Evolutionary conservation across 352 stramenopile species (phyloP).

Genomic region (Pilasporangium apinafurcum): DNA sequence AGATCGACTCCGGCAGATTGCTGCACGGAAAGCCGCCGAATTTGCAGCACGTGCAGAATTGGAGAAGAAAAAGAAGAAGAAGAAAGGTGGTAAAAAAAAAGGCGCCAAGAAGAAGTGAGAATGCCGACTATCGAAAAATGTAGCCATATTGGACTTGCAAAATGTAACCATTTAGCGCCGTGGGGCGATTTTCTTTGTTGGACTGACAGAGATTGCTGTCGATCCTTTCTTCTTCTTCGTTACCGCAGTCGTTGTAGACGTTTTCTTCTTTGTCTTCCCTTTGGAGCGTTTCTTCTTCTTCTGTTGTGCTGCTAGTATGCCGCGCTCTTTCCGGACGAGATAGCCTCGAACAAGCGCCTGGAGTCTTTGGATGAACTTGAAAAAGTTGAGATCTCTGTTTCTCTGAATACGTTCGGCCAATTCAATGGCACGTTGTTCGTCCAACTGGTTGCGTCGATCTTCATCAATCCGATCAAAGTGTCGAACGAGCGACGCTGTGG

Average conservation of each 20-base stretch:
- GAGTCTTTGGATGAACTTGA: slow-evolving; percentile 41
- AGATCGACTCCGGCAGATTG: slow-evolving; percentile 56
- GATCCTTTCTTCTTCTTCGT: slow-evolving; percentile 12
- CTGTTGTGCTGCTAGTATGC: slow-evolving; percentile 15
- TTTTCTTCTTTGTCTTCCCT: slow-evolving; percentile 17
- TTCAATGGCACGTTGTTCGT: slow-evolving; percentile 33
- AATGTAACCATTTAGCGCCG: no score
- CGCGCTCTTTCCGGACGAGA: slow-evolving; percentile 22
- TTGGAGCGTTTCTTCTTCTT: slow-evolving; percentile 14
- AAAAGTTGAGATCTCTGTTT: slow-evolving; percentile 37
- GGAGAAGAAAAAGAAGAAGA: slow-evolving; percentile 84
- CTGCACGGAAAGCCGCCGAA: slow-evolving; percentile 62
- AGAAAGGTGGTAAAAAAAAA: slow-evolving; percentile 61
- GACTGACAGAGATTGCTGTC: no score
- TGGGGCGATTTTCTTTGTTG: no score
- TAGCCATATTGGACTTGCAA: no score
- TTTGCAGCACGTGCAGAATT: slow-evolving; percentile 66
- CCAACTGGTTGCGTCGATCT: slow-evolving; percentile 40
- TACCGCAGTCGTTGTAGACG: slow-evolving; percentile 7
- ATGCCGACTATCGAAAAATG: no score
- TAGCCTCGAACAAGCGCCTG: slow-evolving; percentile 60
- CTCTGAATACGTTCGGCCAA: slow-evolving; percentile 15
- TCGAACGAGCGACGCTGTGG: slow-evolving; percentile 21
- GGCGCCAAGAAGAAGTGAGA: slow-evolving; percentile 18
- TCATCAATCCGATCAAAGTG: slow-evolving; percentile 51